Percentiles rank a stretch among this genome's conserved stretches.
These are phyloP conservation scores for Candida khao-thaluensis DNA, from an alignment of 805 yeast species.

Conservation along the genomic window DNA sequence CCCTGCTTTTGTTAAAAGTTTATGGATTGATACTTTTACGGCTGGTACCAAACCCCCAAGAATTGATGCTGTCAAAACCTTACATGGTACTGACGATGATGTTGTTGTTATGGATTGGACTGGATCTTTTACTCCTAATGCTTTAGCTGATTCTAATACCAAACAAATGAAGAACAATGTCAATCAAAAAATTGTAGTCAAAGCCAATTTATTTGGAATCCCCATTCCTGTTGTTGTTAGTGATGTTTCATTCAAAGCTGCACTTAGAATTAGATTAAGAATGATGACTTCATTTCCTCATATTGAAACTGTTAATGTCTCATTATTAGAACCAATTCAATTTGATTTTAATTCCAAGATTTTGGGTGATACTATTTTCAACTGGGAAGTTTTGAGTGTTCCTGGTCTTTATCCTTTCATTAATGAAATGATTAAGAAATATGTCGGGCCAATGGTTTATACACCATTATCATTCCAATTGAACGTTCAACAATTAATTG, in stretches of 20 bases:
- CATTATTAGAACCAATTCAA: constrained; percentile 82
- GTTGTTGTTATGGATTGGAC: constrained; percentile 98
- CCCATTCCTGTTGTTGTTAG: constrained; percentile 78
- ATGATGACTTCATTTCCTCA: constrained; percentile 93
- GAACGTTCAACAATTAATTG: constrained; percentile 84
- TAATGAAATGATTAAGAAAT: constrained; percentile 80
- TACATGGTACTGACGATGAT: constrained; percentile 86
- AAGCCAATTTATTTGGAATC: constrained; percentile 79
- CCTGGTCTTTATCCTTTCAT: constrained; percentile 87
- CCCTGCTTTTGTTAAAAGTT: constrained; percentile 79
- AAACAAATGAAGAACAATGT: constrained; percentile 83
- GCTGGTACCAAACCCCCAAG: constrained; percentile 96
- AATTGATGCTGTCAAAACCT: constrained; percentile 83
- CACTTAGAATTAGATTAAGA: constrained; percentile 77
- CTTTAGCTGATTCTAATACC: constrained; percentile 75
- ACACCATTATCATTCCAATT: constrained; percentile 91
- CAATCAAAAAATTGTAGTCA: constrained; percentile 76
- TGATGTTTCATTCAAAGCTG: constrained; percentile 72
- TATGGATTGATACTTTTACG: constrained; percentile 87
- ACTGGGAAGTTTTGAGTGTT: constrained; percentile 80
- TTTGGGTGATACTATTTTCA: constrained; percentile 80
- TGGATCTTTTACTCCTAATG: constrained; percentile 89
- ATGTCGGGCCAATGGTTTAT: constrained; percentile 83
- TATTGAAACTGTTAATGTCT: constrained; percentile 83
- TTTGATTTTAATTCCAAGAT: constrained; percentile 76